Conservation (phyloP, 2,329 filamentous ascomycete species). For the Colletotrichum eleusines region DNA sequence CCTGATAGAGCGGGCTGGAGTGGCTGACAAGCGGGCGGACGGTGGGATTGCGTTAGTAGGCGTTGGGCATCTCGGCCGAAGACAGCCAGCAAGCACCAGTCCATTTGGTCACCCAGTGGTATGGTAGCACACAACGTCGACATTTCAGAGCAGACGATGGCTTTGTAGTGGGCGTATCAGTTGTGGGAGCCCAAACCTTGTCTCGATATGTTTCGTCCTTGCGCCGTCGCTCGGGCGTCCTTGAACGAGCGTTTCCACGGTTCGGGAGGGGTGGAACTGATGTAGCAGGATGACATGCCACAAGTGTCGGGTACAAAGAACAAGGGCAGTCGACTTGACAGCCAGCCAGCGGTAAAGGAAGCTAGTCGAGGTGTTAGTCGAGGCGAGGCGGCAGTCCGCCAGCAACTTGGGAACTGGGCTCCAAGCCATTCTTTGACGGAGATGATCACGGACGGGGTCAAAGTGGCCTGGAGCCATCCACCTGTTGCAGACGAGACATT, state of each 20-base stretch:
- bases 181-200: neutral
- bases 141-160: neutral
- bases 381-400: constrained; percentile 33
- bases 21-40: constrained; percentile 30
- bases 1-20: constrained; percentile 18
- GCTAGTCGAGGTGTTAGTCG: constrained; percentile 26
- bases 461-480: constrained; percentile 16
- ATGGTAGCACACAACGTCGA: constrained; percentile 8
- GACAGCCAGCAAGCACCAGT: neutral
- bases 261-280: neutral
- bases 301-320: constrained; percentile 17
- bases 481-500: neutral
- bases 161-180: constrained; percentile 5
- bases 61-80: constrained; percentile 21
- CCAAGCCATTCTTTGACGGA: constrained; percentile 30
- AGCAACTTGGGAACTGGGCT: constrained; percentile 9
- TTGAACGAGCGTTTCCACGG: constrained; percentile 5
- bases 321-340: constrained; percentile 6
- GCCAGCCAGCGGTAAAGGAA: constrained; percentile 23
- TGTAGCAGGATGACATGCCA: constrained; percentile 22
- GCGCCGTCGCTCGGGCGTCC: neutral
- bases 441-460: constrained; percentile 20
- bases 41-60: constrained; percentile 9
- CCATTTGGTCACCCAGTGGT: constrained; percentile 3
- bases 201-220: neutral